Evolutionary conservation across 257 asterid species (phyloP), one percentile per base, ranked within the genome.

Genomic region (Euphrasia confusa): DNA sequence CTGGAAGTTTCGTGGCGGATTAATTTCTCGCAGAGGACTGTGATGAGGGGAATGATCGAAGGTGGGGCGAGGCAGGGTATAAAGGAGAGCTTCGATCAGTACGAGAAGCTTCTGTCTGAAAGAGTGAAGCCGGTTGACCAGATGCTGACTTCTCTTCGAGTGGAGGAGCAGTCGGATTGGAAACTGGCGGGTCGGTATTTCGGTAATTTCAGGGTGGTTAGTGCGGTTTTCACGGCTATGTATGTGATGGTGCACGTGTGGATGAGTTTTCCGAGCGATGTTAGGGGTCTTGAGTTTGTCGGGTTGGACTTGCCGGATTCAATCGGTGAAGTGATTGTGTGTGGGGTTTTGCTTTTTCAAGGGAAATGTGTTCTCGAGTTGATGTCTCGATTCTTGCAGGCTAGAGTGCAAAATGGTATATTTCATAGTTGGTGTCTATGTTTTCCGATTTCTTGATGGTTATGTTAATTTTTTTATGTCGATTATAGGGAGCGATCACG

Each of bases 281-380:
- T 87, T 72, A 94, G 87, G 63, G 99, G 99, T 66, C 97, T 93
- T 66, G 99, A 93, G 79, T 89, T 93, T 77, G 88, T 78, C 69
- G 99, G 99, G 49, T 79, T 93, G 47, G 99, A 93, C 79, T 79
- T 93, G 75, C 99, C 99, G 21, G 99, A 93, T 81, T 89, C 99
- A 28, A 72, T 93, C 56, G 99, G 97, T 28, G 99, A 93, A 76
- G 5, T 93, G 71, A 81, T 93, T 58, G 94, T 85, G 65, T 83
- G 87, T 67, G 95, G 88, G 58, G 87, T 89, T 40, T 71, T 93
- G 76, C 91, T 93, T 74, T 83, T 93, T 63, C 99, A 93, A 81
- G 96, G 96, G 45, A 80, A 84, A 79, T 80, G 96, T 14, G 84
- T 83, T 60, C 80, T 93, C 40, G 94, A 86, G 75, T 80, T 83